A percentile compares a stretch with the other conserved stretches of the same genome.
Evolutionary conservation across 805 yeast genomes (phyloP).

Genomic region (Wickerhamomyces canadensis): DNA sequence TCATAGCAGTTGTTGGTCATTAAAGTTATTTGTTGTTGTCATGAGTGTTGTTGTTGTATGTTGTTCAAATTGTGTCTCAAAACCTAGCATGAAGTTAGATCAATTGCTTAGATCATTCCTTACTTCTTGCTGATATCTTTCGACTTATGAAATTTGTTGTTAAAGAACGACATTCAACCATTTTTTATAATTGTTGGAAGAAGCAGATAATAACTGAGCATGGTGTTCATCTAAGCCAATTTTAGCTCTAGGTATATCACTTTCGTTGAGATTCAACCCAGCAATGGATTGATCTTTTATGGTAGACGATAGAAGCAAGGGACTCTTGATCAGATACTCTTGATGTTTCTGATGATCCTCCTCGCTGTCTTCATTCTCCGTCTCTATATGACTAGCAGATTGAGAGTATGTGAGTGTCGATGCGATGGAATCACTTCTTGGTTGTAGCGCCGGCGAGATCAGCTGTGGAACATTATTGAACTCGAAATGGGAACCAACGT

Average conservation of each 20-base stretch:
- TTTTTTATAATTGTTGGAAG: conserved; percentile 25
- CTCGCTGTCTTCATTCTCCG: conserved; percentile 5
- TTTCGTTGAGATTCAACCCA: conserved; percentile 21
- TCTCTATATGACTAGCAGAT: conserved; percentile 5
- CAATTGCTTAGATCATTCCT: too few relatives aligned
- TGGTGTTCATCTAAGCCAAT: conserved; percentile 14
- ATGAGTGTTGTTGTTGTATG: too few relatives aligned
- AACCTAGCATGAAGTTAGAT: too few relatives aligned
- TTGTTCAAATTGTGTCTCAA: too few relatives aligned
- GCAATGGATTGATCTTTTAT: conserved; percentile 22
- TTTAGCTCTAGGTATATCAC: conserved; percentile 15
- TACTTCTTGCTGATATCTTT: too few relatives aligned
- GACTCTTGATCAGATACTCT: conserved; percentile 24
- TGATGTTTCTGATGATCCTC: conserved; percentile 12
- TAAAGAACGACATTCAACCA: conserved; percentile 23
- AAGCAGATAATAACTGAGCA: conserved; percentile 20
- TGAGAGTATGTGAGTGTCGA: conserved; percentile 4
- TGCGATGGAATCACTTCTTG: conserved; percentile 21
- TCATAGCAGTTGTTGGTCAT: too few relatives aligned
- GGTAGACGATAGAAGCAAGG: conserved; percentile 20
- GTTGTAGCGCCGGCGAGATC: conserved; percentile 25
- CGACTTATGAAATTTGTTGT: neutral
- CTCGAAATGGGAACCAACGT: conserved; percentile 21
- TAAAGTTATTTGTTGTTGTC: too few relatives aligned
- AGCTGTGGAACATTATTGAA: conserved; percentile 24